phyloP scores from a whole-genome alignment of 2,329 filamentous ascomycete genomes.

The Trichoderma sp. region DNA sequence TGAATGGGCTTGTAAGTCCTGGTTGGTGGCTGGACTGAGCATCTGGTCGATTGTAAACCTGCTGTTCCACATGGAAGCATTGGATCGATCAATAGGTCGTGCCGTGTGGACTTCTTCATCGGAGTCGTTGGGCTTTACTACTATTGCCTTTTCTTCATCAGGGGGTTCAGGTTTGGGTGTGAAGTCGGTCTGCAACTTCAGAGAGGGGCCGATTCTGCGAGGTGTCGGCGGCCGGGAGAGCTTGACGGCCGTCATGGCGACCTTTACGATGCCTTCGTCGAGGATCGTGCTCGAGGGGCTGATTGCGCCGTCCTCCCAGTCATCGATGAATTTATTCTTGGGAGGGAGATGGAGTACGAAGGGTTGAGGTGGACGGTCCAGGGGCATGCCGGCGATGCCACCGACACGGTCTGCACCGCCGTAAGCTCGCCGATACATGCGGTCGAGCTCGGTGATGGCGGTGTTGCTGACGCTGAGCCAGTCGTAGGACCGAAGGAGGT shows the following conservation, averaged over 20 bases:
- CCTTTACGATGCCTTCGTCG: conserved; percentile 25
- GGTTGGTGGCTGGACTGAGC: conserved; percentile 31
- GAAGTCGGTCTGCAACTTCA: conserved; percentile 48
- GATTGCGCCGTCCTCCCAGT: conserved; percentile 26
- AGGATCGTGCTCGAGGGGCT: conserved; percentile 17
- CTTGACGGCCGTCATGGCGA: conserved; percentile 29
- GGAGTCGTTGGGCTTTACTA: conserved; percentile 27
- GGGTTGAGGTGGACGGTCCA: neutral
- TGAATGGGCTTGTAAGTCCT: conserved; percentile 12
- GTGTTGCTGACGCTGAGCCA: conserved; percentile 53
- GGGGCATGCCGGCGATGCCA: conserved; percentile 44
- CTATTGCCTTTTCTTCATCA: neutral
- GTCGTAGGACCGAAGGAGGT: conserved; percentile 55
- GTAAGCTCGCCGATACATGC: conserved; percentile 57
- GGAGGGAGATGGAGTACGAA: neutral
- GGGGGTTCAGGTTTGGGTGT: conserved; percentile 22
- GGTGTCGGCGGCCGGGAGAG: conserved; percentile 28
- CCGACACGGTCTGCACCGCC: conserved; percentile 47
- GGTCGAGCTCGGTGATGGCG: conserved; percentile 53
- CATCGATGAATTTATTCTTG: conserved; percentile 19
- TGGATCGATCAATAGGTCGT: conserved; percentile 34
- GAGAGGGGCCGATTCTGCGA: conserved; percentile 27
- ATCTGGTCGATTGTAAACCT: conserved; percentile 44
- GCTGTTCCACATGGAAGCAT: conserved; percentile 32
- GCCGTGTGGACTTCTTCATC: conserved; percentile 41